Conservation (phyloP, 306 rosid genomes). For the Prunus kanzakura region DNA sequence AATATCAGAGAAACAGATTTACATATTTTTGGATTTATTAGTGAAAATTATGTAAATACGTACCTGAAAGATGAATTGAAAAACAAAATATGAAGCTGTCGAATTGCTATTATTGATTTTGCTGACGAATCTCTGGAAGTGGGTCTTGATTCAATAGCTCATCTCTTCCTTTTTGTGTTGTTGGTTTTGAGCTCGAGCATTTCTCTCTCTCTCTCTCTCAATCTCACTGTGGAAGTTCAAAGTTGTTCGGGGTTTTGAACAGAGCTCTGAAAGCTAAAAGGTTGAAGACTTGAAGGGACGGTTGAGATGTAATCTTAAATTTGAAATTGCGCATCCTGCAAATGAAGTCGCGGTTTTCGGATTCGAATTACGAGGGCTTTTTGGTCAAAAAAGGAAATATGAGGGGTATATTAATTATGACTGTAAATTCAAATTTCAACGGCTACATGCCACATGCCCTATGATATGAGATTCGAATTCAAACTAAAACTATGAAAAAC, state of each 20-base stretch:
- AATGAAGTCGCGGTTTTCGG: constrained; percentile 55
- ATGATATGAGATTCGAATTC: neutral
- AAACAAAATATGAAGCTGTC: constrained; percentile 48
- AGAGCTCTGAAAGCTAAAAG: constrained; percentile 16
- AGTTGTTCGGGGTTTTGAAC: constrained; percentile 4
- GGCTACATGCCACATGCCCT: constrained; percentile 39
- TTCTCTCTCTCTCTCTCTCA: constrained; percentile 8
- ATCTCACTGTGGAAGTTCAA: constrained; percentile 2
- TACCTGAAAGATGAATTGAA: constrained; percentile 70
- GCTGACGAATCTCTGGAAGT: neutral
- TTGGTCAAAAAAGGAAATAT: constrained; percentile 31
- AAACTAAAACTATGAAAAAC: too few relatives aligned
- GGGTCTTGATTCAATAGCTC: constrained; percentile 6
- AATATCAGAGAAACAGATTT: neutral
- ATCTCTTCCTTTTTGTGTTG: constrained; percentile 3
- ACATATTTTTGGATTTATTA: neutral
- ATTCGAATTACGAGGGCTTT: constrained; percentile 59
- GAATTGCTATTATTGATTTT: constrained; percentile 35
- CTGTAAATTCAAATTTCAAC: constrained; percentile 57
- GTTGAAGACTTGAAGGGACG: constrained; percentile 33
- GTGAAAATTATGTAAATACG: neutral
- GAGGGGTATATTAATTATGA: neutral
- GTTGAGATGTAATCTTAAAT: constrained; percentile 51
- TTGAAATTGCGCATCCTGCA: constrained; percentile 22
- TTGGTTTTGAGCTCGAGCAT: constrained; percentile 29